A percentile compares a stretch with the other conserved stretches of the same genome.
phyloP scores from a whole-genome alignment of 2,329 filamentous ascomycete species.

The Harringtonia aguacate region DNA sequence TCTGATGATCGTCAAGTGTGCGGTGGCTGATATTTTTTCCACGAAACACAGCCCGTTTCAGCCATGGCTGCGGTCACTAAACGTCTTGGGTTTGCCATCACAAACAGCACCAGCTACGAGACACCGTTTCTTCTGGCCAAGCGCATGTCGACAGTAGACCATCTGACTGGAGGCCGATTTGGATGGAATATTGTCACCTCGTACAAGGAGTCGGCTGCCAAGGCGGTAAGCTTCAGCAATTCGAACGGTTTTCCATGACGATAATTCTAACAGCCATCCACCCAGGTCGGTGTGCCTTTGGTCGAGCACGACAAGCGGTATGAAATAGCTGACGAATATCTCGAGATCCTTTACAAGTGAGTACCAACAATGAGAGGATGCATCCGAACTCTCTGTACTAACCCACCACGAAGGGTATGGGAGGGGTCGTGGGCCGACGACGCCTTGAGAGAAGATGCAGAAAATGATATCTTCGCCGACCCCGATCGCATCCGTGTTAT shows the following conservation, averaged over 20 bases:
- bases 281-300: background rate
- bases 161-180: constrained; percentile 8
- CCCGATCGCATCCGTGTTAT: background rate
- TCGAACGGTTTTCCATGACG: background rate
- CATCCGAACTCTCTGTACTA: background rate
- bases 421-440: constrained; percentile 6
- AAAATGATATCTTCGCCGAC: background rate
- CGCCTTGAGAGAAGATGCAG: background rate
- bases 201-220: constrained; percentile 8
- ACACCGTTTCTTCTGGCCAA: constrained; percentile 4
- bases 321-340: constrained; percentile 12
- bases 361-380: background rate
- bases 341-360: constrained; percentile 11
- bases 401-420: constrained; percentile 3
- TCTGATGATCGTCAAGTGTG: no score
- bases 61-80: constrained; percentile 11
- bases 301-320: constrained; percentile 14
- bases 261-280: constrained; percentile 3
- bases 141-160: constrained; percentile 8
- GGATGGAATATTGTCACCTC: constrained; percentile 15
- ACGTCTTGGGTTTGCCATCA: constrained; percentile 8
- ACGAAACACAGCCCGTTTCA: constrained; percentile 1
- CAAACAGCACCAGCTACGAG: constrained; percentile 4
- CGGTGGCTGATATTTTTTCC: background rate
- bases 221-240: background rate